These are phyloP conservation scores for Globisporangium spiculum DNA, from an alignment of 352 stramenopile species.

Conservation along the genomic window DNA sequence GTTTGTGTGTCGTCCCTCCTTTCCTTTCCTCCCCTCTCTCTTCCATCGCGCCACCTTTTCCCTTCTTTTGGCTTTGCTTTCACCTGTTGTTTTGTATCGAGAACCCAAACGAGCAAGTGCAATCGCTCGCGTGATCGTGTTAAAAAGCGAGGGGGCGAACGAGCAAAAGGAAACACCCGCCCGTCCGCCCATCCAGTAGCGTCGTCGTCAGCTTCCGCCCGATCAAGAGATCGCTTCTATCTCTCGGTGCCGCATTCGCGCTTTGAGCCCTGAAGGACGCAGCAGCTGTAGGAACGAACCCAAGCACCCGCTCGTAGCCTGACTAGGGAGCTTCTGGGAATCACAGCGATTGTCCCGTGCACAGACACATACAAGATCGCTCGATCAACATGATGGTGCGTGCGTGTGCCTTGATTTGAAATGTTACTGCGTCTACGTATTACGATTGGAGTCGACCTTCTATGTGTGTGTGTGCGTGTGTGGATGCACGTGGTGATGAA, in stretches of 20 bases:
- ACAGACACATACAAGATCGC: neutral
- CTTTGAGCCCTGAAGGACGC: neutral
- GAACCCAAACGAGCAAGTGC: neutral
- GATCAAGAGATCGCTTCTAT: neutral
- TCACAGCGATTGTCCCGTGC: neutral
- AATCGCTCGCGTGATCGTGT: neutral
- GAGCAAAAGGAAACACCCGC: constrained; percentile 3
- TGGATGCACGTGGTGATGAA: neutral
- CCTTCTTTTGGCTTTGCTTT: neutral
- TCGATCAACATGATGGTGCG: constrained; percentile 9
- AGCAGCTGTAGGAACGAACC: neutral
- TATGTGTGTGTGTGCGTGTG: neutral
- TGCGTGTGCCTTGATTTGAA: neutral
- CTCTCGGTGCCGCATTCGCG: neutral
- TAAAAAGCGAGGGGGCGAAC: neutral
- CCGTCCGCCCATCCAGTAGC: neutral
- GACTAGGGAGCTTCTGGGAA: neutral
- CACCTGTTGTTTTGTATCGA: neutral
- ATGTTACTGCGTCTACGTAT: neutral
- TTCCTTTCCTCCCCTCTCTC: neutral
- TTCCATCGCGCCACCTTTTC: neutral
- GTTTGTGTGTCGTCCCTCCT: neutral
- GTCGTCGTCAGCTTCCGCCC: neutral
- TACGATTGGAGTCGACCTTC: neutral
- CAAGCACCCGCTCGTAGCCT: neutral